Conservation (phyloP, 257 asterid genomes). For the Solanum bulbocastanum region DNA sequence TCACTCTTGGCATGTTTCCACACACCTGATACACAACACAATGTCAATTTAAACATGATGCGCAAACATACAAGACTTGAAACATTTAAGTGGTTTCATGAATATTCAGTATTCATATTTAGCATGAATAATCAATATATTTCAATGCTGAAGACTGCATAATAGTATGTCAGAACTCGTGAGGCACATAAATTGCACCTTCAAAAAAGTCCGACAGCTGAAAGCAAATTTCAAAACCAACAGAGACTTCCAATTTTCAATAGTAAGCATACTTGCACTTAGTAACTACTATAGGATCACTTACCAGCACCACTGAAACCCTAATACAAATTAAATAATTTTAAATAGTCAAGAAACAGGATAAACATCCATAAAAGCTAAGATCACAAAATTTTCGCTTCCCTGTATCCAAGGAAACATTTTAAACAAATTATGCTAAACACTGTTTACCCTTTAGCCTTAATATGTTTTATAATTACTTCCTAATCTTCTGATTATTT, state of each 20-base stretch:
- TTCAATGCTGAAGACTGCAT: background rate
- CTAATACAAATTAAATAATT: background rate
- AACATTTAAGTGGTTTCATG: background rate
- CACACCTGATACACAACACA: constrained; percentile 38
- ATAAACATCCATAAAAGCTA: background rate
- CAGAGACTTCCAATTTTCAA: background rate
- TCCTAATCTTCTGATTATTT: background rate
- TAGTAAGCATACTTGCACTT: background rate
- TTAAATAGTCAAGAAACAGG: background rate
- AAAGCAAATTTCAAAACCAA: background rate
- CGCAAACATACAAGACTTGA: background rate
- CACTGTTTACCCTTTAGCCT: background rate
- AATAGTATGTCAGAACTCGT: background rate
- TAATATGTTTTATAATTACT: background rate
- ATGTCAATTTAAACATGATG: background rate
- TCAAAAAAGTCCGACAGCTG: background rate
- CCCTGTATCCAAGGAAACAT: background rate
- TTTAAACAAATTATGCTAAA: background rate
- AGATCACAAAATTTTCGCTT: background rate
- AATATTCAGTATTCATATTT: background rate
- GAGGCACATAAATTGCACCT: background rate
- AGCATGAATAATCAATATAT: background rate
- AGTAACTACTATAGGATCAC: background rate
- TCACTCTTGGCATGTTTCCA: constrained; percentile 92
- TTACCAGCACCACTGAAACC: background rate